These are phyloP conservation scores for Pseudogymnoascus sp. DNA, from an alignment of 2,329 filamentous ascomycete genomes.

Conservation along the genomic window DNA sequence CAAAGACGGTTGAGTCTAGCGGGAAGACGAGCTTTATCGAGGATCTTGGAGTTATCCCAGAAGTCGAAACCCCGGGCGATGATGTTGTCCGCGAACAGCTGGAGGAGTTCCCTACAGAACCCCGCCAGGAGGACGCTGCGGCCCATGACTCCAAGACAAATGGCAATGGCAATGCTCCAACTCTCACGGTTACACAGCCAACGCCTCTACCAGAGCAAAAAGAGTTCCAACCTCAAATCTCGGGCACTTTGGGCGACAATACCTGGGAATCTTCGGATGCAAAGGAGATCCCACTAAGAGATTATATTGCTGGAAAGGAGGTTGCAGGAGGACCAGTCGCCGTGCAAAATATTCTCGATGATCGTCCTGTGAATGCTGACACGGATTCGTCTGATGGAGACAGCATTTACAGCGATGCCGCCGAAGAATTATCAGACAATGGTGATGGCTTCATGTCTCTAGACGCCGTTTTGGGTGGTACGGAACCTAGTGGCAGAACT, in stretches of 20 bases:
- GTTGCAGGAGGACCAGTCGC: not conserved
- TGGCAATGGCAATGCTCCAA: slow-evolving; percentile 25
- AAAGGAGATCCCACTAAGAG: slow-evolving; percentile 22
- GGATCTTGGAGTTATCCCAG: slow-evolving; percentile 7
- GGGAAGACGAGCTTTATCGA: slow-evolving; percentile 7
- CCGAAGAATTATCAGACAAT: slow-evolving; percentile 58
- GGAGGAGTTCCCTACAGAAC: not conserved
- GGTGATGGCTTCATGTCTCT: slow-evolving; percentile 62
- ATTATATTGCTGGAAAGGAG: not conserved
- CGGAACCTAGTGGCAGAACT: slow-evolving; percentile 31
- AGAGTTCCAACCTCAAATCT: slow-evolving; percentile 22
- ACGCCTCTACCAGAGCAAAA: slow-evolving; percentile 36
- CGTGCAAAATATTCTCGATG: slow-evolving; percentile 10
- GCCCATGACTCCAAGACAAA: not conserved
- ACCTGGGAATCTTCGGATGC: slow-evolving; percentile 24
- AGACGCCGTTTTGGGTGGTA: slow-evolving; percentile 58
- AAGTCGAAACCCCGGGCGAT: slow-evolving; percentile 1
- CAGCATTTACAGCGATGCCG: slow-evolving; percentile 68
- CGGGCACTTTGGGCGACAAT: slow-evolving; percentile 18
- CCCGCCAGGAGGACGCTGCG: not conserved
- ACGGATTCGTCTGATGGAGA: slow-evolving; percentile 37
- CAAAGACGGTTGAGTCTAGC: not conserved
- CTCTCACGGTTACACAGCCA: slow-evolving; percentile 38
- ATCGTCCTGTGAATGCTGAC: slow-evolving; percentile 8
- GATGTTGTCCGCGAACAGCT: slow-evolving; percentile 10